Evolutionary conservation across 805 yeast genomes (phyloP), one percentile per base, ranked within the genome.

Genomic region (Starmerella vitae): DNA sequence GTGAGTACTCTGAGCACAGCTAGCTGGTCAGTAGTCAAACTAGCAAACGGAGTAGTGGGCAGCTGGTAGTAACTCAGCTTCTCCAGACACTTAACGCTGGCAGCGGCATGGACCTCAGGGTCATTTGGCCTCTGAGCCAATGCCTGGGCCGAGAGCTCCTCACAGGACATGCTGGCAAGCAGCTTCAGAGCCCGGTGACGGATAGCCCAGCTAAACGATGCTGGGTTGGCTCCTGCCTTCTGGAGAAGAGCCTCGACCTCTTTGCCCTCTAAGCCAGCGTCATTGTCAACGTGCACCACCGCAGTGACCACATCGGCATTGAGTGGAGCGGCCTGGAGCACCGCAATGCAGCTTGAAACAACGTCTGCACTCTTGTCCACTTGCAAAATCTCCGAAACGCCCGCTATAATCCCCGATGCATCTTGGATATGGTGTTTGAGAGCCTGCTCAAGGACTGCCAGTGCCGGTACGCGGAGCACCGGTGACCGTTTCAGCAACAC

Each of bases 91-190:
- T 10, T 9, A 31, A 33, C 14, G 32, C 40, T 37, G 13, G 43
- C 45, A 2, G 47, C 47, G 20, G 40, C 38, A 15, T 41, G 42
- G 18, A 44, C n/a, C 38, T 10, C 7, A 10, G 19, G 19, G 31
- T 17, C 19, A 33, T 7, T 22, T 22, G 26, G n/a, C n/a, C 26
- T 22, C 26, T 22, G 36, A 5, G 3, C 36, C 13, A 36, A 30
- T 9, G 37, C 18, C 30, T 30, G 17, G 20, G 9, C 30, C 14
- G 24, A 17, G 7, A 20, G 5, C 26, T 31, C 21, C n/a, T 15
- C 17, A 14, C 30, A n/a, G n/a, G 38, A 29, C 25, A 36, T 17
- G 5, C 8, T 10, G 4, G 22, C 20, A 14, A 41, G 19, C 33
- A 41, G 20, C 4, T 24, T 19, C 10, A 35, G 34, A 12, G 38